These are phyloP conservation scores for Cryphonectria nitschkei DNA, from an alignment of 2,329 filamentous ascomycete genomes.

Conservation along the genomic window DNA sequence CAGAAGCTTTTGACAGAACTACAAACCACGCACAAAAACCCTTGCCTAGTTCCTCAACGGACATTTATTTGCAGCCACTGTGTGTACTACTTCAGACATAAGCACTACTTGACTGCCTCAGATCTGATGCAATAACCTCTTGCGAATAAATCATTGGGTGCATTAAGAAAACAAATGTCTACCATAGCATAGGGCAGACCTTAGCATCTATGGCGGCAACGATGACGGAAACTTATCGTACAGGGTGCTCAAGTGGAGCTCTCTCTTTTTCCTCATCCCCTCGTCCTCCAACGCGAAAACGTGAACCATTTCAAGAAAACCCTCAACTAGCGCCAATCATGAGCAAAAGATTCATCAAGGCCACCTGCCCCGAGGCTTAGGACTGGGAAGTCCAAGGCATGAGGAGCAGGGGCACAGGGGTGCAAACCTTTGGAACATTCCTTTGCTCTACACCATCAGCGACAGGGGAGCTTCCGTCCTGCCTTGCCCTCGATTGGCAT, in stretches of 20 bases:
- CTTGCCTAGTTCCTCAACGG: background rate
- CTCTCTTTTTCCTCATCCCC: background rate
- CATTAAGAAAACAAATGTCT: conserved; percentile 3
- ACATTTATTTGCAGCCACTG: background rate
- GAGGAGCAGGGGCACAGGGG: conserved; percentile 1
- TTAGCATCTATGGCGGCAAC: conserved; percentile 10
- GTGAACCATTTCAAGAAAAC: conserved; percentile 8
- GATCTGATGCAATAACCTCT: background rate
- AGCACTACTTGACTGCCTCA: background rate
- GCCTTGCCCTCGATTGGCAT: conserved; percentile 14
- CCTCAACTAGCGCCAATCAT: conserved; percentile 19
- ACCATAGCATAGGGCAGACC: conserved; percentile 3
- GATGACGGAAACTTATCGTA: conserved; percentile 11
- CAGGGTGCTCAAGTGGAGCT: conserved; percentile 9
- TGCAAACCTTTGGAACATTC: background rate
- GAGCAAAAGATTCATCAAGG: background rate
- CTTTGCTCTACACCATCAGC: background rate
- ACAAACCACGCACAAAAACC: background rate
- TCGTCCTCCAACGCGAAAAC: conserved; percentile 3
- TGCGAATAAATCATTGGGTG: conserved; percentile 8
- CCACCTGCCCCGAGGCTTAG: background rate
- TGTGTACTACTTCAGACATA: background rate
- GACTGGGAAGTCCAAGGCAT: background rate
- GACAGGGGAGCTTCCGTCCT: conserved; percentile 11
- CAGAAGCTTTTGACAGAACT: background rate